Conservation (phyloP, 140 eudicot genomes). For the Bidens hawaiensis region DNA sequence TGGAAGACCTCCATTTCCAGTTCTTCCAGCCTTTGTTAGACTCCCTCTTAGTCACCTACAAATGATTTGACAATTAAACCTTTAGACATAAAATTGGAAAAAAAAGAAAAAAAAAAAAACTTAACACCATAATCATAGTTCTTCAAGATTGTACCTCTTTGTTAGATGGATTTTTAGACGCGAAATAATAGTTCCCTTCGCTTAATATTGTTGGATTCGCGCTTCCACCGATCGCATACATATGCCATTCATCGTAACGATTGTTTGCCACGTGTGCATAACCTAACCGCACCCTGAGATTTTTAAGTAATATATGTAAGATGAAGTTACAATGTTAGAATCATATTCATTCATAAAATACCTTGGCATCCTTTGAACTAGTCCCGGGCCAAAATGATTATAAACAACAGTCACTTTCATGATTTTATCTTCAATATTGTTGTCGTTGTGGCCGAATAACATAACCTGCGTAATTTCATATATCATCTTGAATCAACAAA, state of each 20-base stretch:
- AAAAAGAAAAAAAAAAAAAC: not conserved
- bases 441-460: conserved; percentile 59
- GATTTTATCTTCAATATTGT: conserved; percentile 35
- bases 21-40: conserved; percentile 47
- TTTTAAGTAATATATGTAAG: not conserved
- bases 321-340: not conserved
- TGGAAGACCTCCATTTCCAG: conserved; percentile 78
- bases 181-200: conserved; percentile 64
- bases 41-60: conserved; percentile 67
- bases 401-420: conserved; percentile 64
- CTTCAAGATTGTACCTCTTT: conserved; percentile 37
- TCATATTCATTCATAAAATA: conserved; percentile 3
- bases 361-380: conserved; percentile 76
- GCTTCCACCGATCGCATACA: conserved; percentile 77
- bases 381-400: conserved; percentile 60
- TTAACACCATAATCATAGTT: not conserved
- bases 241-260: conserved; percentile 54
- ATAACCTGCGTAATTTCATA: conserved; percentile 37
- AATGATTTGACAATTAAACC: not conserved
- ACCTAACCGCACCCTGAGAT: conserved; percentile 55
- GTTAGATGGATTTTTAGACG: conserved; percentile 31
- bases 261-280: conserved; percentile 78
- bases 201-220: conserved; percentile 61
- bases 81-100: not conserved
- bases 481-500: conserved; percentile 1